phyloP scores from a whole-genome alignment of 2,329 filamentous ascomycete genomes.

The Zymoseptoria tritici region DNA sequence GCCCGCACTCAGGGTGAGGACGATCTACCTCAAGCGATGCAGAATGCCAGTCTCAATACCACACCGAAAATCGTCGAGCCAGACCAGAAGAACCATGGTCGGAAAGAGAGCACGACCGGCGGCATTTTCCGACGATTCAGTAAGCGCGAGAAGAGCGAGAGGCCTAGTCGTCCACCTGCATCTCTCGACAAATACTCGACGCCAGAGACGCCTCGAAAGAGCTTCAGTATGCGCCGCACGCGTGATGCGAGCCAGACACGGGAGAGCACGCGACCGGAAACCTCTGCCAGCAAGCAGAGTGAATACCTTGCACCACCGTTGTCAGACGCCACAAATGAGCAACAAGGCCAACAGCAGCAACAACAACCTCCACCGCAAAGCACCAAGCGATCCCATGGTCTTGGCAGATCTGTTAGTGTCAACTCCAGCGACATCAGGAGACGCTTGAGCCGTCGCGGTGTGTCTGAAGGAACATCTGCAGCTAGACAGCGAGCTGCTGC shows the following conservation, averaged over 20 bases:
- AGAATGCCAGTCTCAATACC: constrained; percentile 55
- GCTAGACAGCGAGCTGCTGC: constrained; percentile 19
- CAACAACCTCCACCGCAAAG: background rate
- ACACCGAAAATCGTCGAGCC: constrained; percentile 43
- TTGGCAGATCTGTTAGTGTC: constrained; percentile 84
- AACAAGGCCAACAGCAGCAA: background rate
- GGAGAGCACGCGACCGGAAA: constrained; percentile 44
- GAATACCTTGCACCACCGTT: constrained; percentile 70
- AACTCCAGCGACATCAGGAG: constrained; percentile 77
- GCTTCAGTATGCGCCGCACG: constrained; percentile 71
- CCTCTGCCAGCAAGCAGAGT: constrained; percentile 41
- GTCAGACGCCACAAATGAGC: constrained; percentile 41
- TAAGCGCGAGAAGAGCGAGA: constrained; percentile 62
- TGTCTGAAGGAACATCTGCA: constrained; percentile 44
- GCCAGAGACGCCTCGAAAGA: constrained; percentile 72
- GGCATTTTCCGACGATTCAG: constrained; percentile 84
- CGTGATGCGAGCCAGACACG: constrained; percentile 41
- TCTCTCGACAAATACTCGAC: constrained; percentile 69
- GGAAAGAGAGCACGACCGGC: constrained; percentile 81
- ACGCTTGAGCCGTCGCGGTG: constrained; percentile 50
- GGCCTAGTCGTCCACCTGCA: constrained; percentile 61
- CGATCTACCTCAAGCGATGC: constrained; percentile 67
- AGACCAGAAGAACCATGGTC: constrained; percentile 38
- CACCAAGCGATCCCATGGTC: constrained; percentile 43
- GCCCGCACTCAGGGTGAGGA: constrained; percentile 94